Base-by-base conservation (phyloP, 1,139 yeast species). In the Yamadazyma diddensiae region DNA sequence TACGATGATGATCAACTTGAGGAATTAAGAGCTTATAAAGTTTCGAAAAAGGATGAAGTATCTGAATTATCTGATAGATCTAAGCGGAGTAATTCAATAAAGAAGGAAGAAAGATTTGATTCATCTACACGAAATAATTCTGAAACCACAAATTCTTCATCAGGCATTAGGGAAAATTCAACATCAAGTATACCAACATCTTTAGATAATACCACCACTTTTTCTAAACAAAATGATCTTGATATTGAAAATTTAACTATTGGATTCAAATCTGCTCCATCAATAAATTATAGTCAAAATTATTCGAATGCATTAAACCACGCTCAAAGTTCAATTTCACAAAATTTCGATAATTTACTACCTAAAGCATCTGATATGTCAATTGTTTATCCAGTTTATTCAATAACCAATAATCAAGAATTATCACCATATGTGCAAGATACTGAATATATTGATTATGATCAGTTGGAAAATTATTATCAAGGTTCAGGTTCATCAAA, bases 361-460 rank as follows among this genome's bases (percentile, higher is more conserved):
- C 48, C 42, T 13, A 26, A 50, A 32, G 36, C 52, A 36, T 38
- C 52, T 35, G 35, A 51, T 20, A 36, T 45, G 16, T 49, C 62
- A 19, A 63, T 66, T 35, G 59, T 65, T 9, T 66, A 64, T 34
- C 72, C 72, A 1, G 62, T 65, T 10, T 66, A 67, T 40, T 53
- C 64, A 10, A 49, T 62, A 21, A 49, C 37, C 8, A 43, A 41
- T 26, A 43, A 36, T 19, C 38, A 34, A 14, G 37, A 33, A 6
- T 19, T 29, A 6, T 31, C 36, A 3, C 34, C 37, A 13, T 32
- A 28, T 24, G 25, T 13, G 18, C 28, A 14, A 6, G 21, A 14
- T 5, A 23, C 20, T 12, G 25, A 11, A 6, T 26, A 26, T 12
- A 11, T 26, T 8, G 31, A 27, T 4, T 32, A 28, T 15, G 19